These are phyloP conservation scores for Bipolaris sorokiniana DNA, from an alignment of 2,329 filamentous ascomycete genomes.

Conservation along the genomic window DNA sequence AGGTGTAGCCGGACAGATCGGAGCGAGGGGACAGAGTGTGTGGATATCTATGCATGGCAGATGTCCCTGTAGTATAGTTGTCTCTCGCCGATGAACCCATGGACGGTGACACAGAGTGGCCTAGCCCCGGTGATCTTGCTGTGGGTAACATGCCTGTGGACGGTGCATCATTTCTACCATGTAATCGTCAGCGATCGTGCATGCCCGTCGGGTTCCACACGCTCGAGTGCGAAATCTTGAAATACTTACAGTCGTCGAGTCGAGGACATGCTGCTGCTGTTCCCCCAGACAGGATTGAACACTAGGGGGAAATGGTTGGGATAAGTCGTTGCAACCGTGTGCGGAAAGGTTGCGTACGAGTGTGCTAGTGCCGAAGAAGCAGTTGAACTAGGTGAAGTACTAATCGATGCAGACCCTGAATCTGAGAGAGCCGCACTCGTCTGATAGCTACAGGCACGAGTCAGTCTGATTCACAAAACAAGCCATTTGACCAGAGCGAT, in stretches of 20 bases:
- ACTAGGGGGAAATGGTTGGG: slow-evolving; percentile 38
- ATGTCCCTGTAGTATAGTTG: slow-evolving; percentile 53
- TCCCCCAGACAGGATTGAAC: slow-evolving; percentile 46
- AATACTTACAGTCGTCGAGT: slow-evolving; percentile 55
- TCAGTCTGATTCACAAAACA: slow-evolving; percentile 45
- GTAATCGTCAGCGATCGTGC: slow-evolving; percentile 50
- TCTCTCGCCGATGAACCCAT: slow-evolving; percentile 51
- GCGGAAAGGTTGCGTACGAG: slow-evolving; percentile 49
- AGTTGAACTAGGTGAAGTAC: slow-evolving; percentile 59
- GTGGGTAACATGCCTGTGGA: slow-evolving; percentile 56
- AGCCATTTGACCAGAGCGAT: slow-evolving; percentile 36
- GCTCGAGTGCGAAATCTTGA: slow-evolving; percentile 44
- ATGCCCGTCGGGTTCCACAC: slow-evolving; percentile 40
- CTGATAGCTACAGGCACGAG: slow-evolving; percentile 56
- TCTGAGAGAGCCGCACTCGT: slow-evolving; percentile 59
- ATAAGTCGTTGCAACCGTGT: slow-evolving; percentile 44
- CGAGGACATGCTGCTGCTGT: slow-evolving; percentile 48
- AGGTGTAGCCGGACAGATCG: slow-evolving; percentile 43
- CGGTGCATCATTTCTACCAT: slow-evolving; percentile 54
- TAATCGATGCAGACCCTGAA: slow-evolving; percentile 62
- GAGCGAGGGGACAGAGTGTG: slow-evolving; percentile 47
- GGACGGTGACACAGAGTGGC: slow-evolving; percentile 51
- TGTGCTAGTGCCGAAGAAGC: slow-evolving; percentile 56
- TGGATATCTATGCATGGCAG: slow-evolving; percentile 44
- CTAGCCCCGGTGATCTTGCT: slow-evolving; percentile 50